Conservation (phyloP, 208 protist species). For the Leishmania aethiopica region DNA sequence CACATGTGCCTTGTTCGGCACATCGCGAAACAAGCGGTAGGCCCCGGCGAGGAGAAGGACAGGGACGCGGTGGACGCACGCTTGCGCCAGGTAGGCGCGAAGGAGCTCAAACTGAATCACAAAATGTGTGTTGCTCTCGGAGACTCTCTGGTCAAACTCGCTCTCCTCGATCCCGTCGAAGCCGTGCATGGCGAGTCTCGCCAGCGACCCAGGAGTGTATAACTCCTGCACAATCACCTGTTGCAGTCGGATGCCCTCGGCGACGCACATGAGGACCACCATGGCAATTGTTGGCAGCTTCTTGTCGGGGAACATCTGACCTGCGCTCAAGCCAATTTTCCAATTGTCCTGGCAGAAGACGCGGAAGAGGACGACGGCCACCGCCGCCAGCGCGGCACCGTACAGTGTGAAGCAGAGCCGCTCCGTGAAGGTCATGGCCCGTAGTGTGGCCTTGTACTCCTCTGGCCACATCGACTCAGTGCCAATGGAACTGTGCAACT, state of each 20-base stretch:
- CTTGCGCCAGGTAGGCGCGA: conserved; percentile 39
- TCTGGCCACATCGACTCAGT: conserved; percentile 76
- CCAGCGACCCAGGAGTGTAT: conserved; percentile 28
- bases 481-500: conserved; percentile 81
- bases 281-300: conserved; percentile 30
- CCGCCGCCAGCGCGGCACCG: conserved; percentile 58
- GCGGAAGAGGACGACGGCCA: conserved; percentile 49
- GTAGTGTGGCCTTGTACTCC: conserved; percentile 69
- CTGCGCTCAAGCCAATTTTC: conserved; percentile 38
- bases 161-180: conserved; percentile 53
- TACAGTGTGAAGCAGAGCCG: conserved; percentile 86
- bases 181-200: conserved; percentile 31
- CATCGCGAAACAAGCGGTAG: conserved; percentile 71
- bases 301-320: conserved; percentile 58
- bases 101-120: conserved; percentile 81
- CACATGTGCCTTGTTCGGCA: conserved; percentile 56
- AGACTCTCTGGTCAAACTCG: conserved; percentile 44
- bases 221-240: conserved; percentile 35
- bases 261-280: conserved; percentile 43
- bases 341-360: conserved; percentile 60
- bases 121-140: conserved; percentile 70
- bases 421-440: conserved; percentile 86
- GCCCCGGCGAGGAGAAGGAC: conserved; percentile 41
- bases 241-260: conserved; percentile 38
- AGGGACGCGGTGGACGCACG: conserved; percentile 44